Evolutionary conservation across 2,329 filamentous ascomycete species (phyloP), one percentile per base, ranked within the genome.

Genomic region (Beauveria rudraprayagi): DNA sequence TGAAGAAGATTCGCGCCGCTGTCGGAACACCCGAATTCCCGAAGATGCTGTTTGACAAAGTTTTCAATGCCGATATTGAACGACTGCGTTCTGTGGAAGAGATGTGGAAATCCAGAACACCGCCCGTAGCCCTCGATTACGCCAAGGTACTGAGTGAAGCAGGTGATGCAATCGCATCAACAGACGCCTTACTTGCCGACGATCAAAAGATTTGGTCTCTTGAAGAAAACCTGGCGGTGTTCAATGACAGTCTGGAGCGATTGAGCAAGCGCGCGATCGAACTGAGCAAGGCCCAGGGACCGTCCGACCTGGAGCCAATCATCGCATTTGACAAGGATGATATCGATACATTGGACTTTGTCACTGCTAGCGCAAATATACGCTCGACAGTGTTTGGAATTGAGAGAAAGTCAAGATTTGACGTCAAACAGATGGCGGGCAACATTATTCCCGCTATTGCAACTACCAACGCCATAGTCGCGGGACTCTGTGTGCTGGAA

Each of bases 401-500:
- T 62, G 89, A 93, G 59, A 77, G 80, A 5, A 93, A 91, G 72
- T 96, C 92, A 24, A 91, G 95, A 62, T 99, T 97, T 70, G 92
- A 97, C 70, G 92, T 94, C 69, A 99, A 99, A 77, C 90, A 99
- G 75, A 99, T 97, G 93, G 94, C 94, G 4, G 94, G 94, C 59
- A 99, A 99, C 72, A 99, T 99, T 68, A 99, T 99, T 63, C 94
- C 94, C 1, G 94, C 94, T 2, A 99, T 99, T 70, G 94, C 94
- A 5, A 99, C 94, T 0, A 97, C 94, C 0, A 99, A 99, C 72
- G 94, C 94, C 17, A 96, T 97, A 72, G 93, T 94, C 1, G 94
- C 94, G 17, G 89, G 91, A 14, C 82, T 99, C 10, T 97, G 92
- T 70, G 92, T 97, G 7, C 77, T 99, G 28, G 89, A 97, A 72